Percentiles rank a stretch among this genome's conserved stretches.
Conservation (phyloP, 2,329 filamentous ascomycete species). For the Thelonectria olida region DNA sequence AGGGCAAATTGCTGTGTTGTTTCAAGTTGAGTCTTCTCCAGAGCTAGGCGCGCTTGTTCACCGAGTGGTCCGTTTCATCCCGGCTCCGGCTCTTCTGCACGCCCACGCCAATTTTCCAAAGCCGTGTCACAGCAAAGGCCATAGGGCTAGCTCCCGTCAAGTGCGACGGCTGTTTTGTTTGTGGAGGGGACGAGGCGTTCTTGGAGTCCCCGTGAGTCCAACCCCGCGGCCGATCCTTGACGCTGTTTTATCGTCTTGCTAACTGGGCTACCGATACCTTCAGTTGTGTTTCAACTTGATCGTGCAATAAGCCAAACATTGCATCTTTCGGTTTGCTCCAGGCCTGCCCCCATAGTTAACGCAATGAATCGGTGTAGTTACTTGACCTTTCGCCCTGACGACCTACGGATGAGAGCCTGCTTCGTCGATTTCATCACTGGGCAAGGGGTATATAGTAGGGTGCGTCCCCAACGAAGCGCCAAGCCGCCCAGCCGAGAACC, state of each 20-base stretch:
- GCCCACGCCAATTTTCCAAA: constrained; percentile 19
- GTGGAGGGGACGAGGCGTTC: constrained; percentile 14
- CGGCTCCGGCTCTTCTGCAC: constrained; percentile 6
- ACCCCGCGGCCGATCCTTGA: constrained; percentile 19
- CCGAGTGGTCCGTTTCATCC: constrained; percentile 11
- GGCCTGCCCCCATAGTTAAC: too few species aligned
- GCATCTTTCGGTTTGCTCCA: too few species aligned
- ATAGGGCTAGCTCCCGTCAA: constrained; percentile 19
- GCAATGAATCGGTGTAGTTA: too few species aligned
- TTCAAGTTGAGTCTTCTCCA: constrained; percentile 17
- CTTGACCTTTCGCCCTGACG: too few species aligned
- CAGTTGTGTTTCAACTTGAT: too few species aligned
- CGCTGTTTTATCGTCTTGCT: constrained; percentile 2
- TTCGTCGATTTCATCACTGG: background rate
- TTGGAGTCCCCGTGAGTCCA: constrained; percentile 10
- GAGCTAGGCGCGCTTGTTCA: constrained; percentile 15
- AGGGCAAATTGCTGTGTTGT: constrained; percentile 26
- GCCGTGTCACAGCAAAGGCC: constrained; percentile 2
- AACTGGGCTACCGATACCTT: background rate
- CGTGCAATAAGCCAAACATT: too few species aligned
- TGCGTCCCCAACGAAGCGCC: constrained; percentile 14
- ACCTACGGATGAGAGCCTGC: background rate
- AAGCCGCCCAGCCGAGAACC: constrained; percentile 7
- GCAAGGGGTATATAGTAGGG: constrained; percentile 6
- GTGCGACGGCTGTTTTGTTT: constrained; percentile 17